Percentiles rank a stretch among this genome's conserved stretches.
phyloP scores from a whole-genome alignment of 495 filamentous ascomycete genomes.

The Pyrenula massariospora region DNA sequence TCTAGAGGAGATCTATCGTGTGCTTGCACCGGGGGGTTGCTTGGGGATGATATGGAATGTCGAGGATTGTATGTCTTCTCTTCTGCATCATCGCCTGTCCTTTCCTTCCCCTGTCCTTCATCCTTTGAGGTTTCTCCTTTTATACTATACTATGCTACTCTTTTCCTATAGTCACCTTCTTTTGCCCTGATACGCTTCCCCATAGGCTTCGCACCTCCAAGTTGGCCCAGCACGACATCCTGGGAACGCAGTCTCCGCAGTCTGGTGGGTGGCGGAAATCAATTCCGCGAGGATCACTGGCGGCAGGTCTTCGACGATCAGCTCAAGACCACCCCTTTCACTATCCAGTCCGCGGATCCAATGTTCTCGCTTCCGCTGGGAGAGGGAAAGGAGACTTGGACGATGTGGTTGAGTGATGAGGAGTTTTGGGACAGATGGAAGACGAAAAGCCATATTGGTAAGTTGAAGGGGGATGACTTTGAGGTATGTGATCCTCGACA shows the following conservation, averaged over 20 bases:
- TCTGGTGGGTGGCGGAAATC: constrained; percentile 38
- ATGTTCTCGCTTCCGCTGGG: constrained; percentile 39
- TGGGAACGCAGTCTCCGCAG: constrained; percentile 46
- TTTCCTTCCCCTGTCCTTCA: no score
- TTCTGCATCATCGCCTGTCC: background rate
- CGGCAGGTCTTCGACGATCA: constrained; percentile 39
- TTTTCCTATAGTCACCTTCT: background rate
- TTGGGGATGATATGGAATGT: constrained; percentile 57
- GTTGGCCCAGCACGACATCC: constrained; percentile 26
- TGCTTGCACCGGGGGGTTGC: constrained; percentile 34
- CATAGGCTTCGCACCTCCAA: constrained; percentile 34
- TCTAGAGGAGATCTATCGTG: constrained; percentile 45
- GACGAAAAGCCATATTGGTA: constrained; percentile 50
- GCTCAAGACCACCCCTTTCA: constrained; percentile 22
- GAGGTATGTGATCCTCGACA: constrained; percentile 21
- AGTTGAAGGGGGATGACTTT: constrained; percentile 34
- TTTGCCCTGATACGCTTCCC: no score
- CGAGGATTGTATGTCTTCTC: constrained; percentile 42
- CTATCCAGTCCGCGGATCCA: constrained; percentile 26
- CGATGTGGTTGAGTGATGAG: constrained; percentile 36
- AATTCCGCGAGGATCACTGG: constrained; percentile 46
- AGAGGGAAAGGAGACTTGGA: constrained; percentile 22
- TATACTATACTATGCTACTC: constrained; percentile 2
- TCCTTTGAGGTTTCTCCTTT: no score
- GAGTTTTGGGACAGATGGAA: constrained; percentile 43